Evolutionary conservation across 2,329 filamentous ascomycete species (phyloP).

Genomic region (Sphaceloma murrayae): DNA sequence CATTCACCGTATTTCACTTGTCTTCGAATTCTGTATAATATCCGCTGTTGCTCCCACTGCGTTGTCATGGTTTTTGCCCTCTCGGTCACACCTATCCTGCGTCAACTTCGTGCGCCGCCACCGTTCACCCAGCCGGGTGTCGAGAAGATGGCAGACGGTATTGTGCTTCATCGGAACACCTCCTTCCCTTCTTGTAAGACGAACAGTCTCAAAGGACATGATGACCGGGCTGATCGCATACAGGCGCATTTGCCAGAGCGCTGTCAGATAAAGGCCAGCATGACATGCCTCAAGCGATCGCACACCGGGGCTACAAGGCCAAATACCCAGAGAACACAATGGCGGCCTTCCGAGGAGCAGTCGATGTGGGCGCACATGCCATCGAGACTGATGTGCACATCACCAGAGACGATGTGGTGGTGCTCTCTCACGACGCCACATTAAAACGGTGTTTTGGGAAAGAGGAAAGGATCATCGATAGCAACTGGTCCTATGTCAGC

Average conservation of each 20-base stretch:
- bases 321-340: constrained; percentile 79
- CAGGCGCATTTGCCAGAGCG: constrained; percentile 15
- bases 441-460: constrained; percentile 74
- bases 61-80: constrained; percentile 12
- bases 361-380: constrained; percentile 65
- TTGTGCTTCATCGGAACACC: constrained; percentile 1
- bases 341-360: constrained; percentile 63
- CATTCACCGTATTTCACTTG: constrained; percentile 11
- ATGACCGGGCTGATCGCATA: not conserved
- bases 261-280: constrained; percentile 12
- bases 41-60: not conserved
- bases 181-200: constrained; percentile 16
- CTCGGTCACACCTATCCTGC: constrained; percentile 9
- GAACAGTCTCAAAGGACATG: not conserved
- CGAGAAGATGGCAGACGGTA: constrained; percentile 19
- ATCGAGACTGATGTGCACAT: constrained; percentile 85
- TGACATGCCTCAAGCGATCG: constrained; percentile 56
- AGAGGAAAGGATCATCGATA: constrained; percentile 62
- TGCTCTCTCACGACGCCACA: constrained; percentile 59
- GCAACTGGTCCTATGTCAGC: constrained; percentile 63
- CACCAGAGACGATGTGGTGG: constrained; percentile 70
- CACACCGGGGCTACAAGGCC: constrained; percentile 70
- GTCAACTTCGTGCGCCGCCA: constrained; percentile 13
- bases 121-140: constrained; percentile 18
- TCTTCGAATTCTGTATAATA: constrained; percentile 13